These are phyloP conservation scores for Skeletonema tropicum DNA, from an alignment of 108 stramenopile species.

Conservation along the genomic window DNA sequence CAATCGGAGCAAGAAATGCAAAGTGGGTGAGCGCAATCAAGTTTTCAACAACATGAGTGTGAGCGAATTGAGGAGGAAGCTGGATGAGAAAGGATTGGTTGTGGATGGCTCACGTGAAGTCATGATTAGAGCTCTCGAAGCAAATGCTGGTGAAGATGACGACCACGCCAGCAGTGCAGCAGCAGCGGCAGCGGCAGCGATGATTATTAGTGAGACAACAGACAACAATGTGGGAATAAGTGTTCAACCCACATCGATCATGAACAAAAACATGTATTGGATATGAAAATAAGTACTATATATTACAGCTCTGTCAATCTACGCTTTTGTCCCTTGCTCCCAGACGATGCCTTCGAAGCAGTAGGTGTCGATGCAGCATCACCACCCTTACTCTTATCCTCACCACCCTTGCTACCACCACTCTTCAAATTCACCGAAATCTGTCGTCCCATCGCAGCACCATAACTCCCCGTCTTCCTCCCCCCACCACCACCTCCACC, in stretches of 20 bases:
- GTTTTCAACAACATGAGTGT: background rate
- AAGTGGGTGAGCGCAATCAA: too few species aligned
- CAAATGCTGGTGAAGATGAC: too few species aligned
- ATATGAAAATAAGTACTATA: background rate
- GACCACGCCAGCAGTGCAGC: too few species aligned
- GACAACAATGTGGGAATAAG: too few species aligned
- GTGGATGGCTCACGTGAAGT: constrained; percentile 3
- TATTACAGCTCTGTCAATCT: background rate
- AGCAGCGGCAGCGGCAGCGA: too few species aligned
- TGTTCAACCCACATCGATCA: too few species aligned
- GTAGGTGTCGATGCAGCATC: background rate
- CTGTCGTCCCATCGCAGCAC: constrained; percentile 2
- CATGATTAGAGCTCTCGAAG: too few species aligned
- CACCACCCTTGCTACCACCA: background rate
- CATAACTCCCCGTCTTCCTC: background rate
- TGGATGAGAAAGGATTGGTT: constrained; percentile 4
- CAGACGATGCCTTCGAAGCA: background rate
- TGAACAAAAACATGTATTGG: too few species aligned
- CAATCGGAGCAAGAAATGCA: too few species aligned
- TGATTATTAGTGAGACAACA: too few species aligned
- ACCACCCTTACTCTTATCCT: background rate
- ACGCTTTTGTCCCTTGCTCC: constrained; percentile 2
- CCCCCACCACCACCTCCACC: too few species aligned
- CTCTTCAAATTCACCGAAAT: constrained; percentile 9
- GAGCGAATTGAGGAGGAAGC: constrained; percentile 1